Evolutionary conservation across 1,139 yeast genomes (phyloP).

Genomic region (Hemisphaericaspora subhashii): DNA sequence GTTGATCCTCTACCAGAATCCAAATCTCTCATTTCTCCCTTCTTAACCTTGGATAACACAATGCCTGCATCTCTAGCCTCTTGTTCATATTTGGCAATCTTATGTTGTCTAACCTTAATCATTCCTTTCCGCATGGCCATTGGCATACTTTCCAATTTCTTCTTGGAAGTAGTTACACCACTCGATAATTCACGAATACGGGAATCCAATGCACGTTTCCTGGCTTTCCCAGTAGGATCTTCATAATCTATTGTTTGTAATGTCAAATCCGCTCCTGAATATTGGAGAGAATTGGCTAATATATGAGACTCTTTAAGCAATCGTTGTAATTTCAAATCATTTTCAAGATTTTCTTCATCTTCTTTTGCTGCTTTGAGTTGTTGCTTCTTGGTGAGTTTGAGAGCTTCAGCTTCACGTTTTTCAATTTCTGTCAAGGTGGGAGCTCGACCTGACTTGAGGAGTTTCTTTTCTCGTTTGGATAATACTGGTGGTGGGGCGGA

Average conservation of each 20-base stretch:
- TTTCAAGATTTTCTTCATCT: slow-evolving; percentile 58
- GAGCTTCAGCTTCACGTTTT: slow-evolving; percentile 21
- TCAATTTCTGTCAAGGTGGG: slow-evolving; percentile 40
- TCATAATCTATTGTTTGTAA: slow-evolving; percentile 64
- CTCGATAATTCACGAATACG: slow-evolving; percentile 61
- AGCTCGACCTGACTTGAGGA: slow-evolving; percentile 42
- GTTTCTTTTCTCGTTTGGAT: slow-evolving; percentile 32
- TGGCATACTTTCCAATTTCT: slow-evolving; percentile 74
- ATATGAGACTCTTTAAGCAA: slow-evolving; percentile 85
- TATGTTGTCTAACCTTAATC: slow-evolving; percentile 54
- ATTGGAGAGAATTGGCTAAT: slow-evolving; percentile 53
- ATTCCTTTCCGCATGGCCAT: slow-evolving; percentile 87
- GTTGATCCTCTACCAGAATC: slow-evolving; percentile 57
- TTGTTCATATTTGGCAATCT: slow-evolving; percentile 59
- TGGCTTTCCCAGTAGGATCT: slow-evolving; percentile 77
- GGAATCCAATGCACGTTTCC: slow-evolving; percentile 70
- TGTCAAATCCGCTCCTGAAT: slow-evolving; percentile 78
- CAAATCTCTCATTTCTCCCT: slow-evolving; percentile 62
- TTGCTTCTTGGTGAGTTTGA: slow-evolving; percentile 30
- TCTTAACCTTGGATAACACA: slow-evolving; percentile 62
- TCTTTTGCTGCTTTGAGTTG: slow-evolving; percentile 30
- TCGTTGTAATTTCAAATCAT: slow-evolving; percentile 82
- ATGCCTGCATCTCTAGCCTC: slow-evolving; percentile 91
- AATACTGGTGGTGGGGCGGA: slow-evolving; percentile 13
- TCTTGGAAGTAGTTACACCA: slow-evolving; percentile 37